These are phyloP conservation scores for Ormosia emarginata DNA, from an alignment of 306 rosid genomes.

Conservation along the genomic window DNA sequence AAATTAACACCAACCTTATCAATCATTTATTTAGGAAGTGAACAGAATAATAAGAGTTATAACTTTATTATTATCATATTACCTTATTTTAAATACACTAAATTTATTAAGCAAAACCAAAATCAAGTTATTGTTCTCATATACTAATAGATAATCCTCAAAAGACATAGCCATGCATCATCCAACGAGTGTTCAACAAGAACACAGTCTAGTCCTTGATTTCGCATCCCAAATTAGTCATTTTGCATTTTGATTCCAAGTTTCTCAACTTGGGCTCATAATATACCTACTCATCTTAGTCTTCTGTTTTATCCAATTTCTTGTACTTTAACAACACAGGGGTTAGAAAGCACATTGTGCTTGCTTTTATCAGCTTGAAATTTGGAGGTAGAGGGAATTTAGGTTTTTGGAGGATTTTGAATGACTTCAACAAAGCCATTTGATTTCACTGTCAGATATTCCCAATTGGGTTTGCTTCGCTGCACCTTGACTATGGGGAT, in stretches of 20 bases:
- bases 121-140: background rate
- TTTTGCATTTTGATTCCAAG: conserved; percentile 39
- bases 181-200: conserved; percentile 47
- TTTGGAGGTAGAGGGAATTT: conserved; percentile 41
- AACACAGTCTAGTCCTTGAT: conserved; percentile 43
- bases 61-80: too few species aligned
- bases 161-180: conserved; percentile 41
- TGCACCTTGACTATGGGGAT: conserved; percentile 35
- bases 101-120: background rate
- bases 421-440: conserved; percentile 55
- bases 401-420: conserved; percentile 31
- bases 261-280: conserved; percentile 16
- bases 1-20: too few species aligned
- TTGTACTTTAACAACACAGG: conserved; percentile 30
- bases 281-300: conserved; percentile 26
- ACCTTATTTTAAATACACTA: too few species aligned
- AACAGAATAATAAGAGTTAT: too few species aligned
- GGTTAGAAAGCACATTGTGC: conserved; percentile 23
- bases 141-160: background rate
- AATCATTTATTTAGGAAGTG: too few species aligned
- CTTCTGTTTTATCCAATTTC: conserved; percentile 31
- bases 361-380: conserved; percentile 33
- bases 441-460: conserved; percentile 50
- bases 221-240: conserved; percentile 53
- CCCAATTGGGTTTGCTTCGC: conserved; percentile 73